Evolutionary conservation across 495 filamentous ascomycete genomes (phyloP), one percentile per base, ranked within the genome.

Genomic region (Xylaria scruposa): DNA sequence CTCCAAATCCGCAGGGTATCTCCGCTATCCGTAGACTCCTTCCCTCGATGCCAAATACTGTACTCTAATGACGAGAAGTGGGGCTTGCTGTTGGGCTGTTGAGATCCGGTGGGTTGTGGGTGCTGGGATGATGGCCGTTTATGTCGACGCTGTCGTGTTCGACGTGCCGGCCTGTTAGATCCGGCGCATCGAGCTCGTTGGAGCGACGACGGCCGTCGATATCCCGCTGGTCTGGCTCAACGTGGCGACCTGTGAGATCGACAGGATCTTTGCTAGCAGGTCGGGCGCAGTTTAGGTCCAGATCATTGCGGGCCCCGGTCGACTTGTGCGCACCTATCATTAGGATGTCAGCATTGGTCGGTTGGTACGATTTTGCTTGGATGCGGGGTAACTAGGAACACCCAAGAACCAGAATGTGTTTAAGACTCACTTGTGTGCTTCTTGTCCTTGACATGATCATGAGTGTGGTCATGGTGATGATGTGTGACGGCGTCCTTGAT

Each of bases 401-500:
- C 29, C 21, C 29, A 10, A 56, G 49, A 56, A 31, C 17, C n/a
- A 58, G 26, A 15, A 21, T 46, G 38, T n/a, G n/a, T n/a, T n/a
- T 59, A 60, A 24, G 2, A 47, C 67, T 60, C 5, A 68, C 67
- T 8, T 46, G 42, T 3, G 26, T 51, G 65, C 31, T 68, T 58
- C 53, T 68, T 68, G n/a, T 47, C 53, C 38, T 60, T 60, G 38
- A 33, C 24, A 29, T 58, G n/a, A 6, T 58, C 51, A 31, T 40
- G 0, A 13, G 42, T 47, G 1, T 17, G n/a, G 40, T 65, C 24
- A 47, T 65, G 13, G 12, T 68, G 67, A 26, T 68, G 66, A 59
- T 59, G 53, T 6, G 46, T 53, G 66, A 68, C 21, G 47, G 67
- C 53, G 24, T 68, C 67, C 53, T 68, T 68, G 53, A 68, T 68